A percentile compares a stretch with the other conserved stretches of the same genome.
These are phyloP conservation scores for Lolium perenne DNA, from an alignment of 176 grass and related monocot species.

Conservation along the genomic window DNA sequence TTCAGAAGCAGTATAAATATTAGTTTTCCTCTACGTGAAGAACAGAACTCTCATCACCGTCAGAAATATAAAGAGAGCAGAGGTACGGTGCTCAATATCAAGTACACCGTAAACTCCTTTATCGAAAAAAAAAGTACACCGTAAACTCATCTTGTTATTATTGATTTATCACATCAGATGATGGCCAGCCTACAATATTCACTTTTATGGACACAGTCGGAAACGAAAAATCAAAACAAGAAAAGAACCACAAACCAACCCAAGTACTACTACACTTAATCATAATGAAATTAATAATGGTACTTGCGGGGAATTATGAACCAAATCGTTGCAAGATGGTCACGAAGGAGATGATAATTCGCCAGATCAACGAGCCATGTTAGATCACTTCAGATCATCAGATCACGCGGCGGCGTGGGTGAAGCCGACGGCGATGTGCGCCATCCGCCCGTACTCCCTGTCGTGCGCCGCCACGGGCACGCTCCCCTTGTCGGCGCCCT, in stretches of 20 bases:
- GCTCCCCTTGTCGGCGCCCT: background rate
- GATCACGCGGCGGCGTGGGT: conserved; percentile 51
- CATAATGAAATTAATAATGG: background rate
- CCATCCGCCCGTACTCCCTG: conserved; percentile 60
- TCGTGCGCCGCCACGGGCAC: conserved; percentile 49
- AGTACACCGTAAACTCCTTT: background rate
- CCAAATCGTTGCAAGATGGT: background rate
- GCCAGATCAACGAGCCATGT: background rate
- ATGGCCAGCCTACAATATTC: background rate
- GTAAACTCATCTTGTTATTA: background rate
- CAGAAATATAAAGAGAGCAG: no score
- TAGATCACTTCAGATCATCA: background rate
- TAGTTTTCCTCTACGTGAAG: background rate
- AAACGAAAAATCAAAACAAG: background rate
- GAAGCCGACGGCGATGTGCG: conserved; percentile 61
- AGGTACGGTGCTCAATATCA: no score
- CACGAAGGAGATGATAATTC: background rate
- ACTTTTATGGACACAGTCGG: background rate
- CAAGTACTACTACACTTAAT: background rate
- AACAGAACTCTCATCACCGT: background rate
- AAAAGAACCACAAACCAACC: background rate
- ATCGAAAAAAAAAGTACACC: background rate
- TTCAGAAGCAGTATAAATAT: background rate
- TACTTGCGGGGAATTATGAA: background rate
- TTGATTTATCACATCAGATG: background rate